Conservation (phyloP, 148 eudicot genomes). For the Cornus suecica region DNA sequence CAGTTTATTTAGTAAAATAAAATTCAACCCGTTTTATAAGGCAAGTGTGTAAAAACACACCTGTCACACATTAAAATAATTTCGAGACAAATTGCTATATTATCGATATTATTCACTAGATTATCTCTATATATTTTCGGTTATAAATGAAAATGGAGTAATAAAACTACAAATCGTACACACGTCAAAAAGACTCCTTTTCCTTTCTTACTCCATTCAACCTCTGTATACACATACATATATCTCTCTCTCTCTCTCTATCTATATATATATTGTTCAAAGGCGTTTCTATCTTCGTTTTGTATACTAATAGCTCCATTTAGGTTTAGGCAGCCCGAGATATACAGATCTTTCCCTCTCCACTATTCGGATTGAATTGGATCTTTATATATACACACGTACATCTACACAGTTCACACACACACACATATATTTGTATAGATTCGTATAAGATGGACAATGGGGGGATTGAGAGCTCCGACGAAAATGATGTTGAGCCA, state of each 20-base stretch:
- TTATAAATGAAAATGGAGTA: not conserved
- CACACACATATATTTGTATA: not conserved
- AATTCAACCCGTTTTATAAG: too few relatives aligned
- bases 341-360: not conserved
- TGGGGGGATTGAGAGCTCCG: constrained; percentile 30
- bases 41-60: too few relatives aligned
- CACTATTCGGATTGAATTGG: not conserved
- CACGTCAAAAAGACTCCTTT: not conserved
- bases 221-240: not conserved
- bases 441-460: constrained; percentile 28
- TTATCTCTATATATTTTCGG: not conserved
- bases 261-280: not conserved
- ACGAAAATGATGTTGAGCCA: constrained; percentile 15
- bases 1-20: too few relatives aligned
- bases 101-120: too few relatives aligned
- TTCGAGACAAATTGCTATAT: too few relatives aligned
- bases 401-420: too few relatives aligned
- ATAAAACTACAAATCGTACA: too few relatives aligned
- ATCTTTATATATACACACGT: not conserved
- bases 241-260: not conserved
- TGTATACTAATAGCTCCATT: too few relatives aligned
- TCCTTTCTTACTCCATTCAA: too few relatives aligned
- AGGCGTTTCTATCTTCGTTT: not conserved
- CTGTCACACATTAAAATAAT: too few relatives aligned
- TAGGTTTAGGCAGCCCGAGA: not conserved